Conservation (phyloP, 164 flowering plant species). For the Platanus orientalis region DNA sequence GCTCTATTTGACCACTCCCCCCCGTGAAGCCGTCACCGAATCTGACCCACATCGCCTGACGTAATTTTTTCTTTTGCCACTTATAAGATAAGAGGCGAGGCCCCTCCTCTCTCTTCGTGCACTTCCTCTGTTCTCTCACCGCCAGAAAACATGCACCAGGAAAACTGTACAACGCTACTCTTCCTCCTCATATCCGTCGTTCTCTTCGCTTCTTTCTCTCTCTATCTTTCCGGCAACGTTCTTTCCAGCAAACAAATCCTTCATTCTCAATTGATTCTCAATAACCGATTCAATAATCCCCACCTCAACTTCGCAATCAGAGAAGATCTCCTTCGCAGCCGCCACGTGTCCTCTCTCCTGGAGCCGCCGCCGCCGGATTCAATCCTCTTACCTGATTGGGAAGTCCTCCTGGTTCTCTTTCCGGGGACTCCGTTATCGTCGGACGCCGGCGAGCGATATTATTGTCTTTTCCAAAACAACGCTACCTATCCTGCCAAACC, state of each 20-base stretch:
- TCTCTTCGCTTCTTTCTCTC: constrained; percentile 13
- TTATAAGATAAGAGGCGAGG: too few species aligned
- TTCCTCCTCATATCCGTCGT: constrained; percentile 15
- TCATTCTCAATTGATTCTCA: not conserved
- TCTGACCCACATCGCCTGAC: too few species aligned
- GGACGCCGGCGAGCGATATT: too few species aligned
- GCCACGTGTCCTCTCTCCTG: constrained; percentile 11
- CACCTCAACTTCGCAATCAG: not conserved
- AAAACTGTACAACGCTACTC: constrained; percentile 14
- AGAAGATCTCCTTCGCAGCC: constrained; percentile 2
- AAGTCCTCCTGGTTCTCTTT: constrained; percentile 45
- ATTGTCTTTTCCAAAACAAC: too few species aligned
- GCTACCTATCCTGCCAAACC: constrained; percentile 45
- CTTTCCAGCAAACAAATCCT: constrained; percentile 2
- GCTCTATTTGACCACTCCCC: too few species aligned
- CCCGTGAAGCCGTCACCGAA: too few species aligned
- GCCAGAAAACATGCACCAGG: too few species aligned
- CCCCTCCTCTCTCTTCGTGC: too few species aligned
- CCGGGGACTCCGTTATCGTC: not conserved
- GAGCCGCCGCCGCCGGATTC: constrained; percentile 27
- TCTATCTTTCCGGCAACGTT: constrained; percentile 17
- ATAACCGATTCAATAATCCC: too few species aligned
- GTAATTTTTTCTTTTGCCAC: too few species aligned
- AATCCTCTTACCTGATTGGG: constrained; percentile 70
- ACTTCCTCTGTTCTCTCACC: too few species aligned